Base-by-base conservation (phyloP, 495 filamentous ascomycete species). In the Penicillium riverlandense region DNA sequence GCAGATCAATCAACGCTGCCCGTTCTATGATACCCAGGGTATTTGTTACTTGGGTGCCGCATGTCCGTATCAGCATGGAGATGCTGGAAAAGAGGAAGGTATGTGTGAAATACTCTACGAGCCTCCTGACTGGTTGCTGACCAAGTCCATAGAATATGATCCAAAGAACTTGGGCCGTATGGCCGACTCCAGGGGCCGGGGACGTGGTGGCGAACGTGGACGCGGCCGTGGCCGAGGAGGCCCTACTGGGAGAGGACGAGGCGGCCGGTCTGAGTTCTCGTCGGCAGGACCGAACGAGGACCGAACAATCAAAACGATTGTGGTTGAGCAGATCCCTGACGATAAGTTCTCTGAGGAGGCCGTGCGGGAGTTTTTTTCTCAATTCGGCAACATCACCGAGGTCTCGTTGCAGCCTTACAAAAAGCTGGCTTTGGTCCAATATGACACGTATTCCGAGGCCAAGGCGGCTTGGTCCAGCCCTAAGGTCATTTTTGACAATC, bases 401-500 rank as follows among this genome's bases (percentile, higher is more conserved):
- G 61, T 96, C 11, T 75, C 77, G 3, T 78, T 97, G 74, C 83
- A 90, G 56, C 70, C 80, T 2, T 83, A 85, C 54, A 89, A 86
- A 53, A 75, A 79, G 36, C 62, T 96, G 9, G 91, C 92, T 8
- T 69, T 91, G 35, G 78, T 98, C 52, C 92, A 86, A 48, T 97
- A 78, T 40, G 79, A 81, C 32, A 76, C 71, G 40, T 88, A 85
- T 70, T 74, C 72, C 10, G 70, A 82, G 35, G 92, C 92, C 11
- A 82, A 84, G 49, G 76, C 80, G 12, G 92, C 92, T 2, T 96
- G 89, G 66, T 80, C 83, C 11, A 95, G 88, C 34, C 92, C 92
- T 0, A 95, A 94, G 57, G 86, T 88, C 38, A 88, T 98, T 39
- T 98, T 98, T 54, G 89, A 96, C 49, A 98, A 98, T 50, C 77